Evolutionary conservation across 169 alveolate genomes (phyloP), one percentile per base, ranked within the genome.

Genomic region (Babesia ovata): DNA sequence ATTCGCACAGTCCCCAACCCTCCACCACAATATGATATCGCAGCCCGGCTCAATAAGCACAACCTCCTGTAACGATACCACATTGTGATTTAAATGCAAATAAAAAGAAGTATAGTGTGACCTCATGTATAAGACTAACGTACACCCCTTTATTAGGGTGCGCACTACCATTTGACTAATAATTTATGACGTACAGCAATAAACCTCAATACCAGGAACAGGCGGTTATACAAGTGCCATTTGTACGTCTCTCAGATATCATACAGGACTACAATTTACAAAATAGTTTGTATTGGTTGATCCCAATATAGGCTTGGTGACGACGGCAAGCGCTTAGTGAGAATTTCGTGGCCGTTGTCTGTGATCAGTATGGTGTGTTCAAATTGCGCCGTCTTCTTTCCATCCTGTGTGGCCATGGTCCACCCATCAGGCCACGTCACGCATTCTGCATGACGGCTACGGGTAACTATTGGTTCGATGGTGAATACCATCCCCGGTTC

Each of bases 401-500:
- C 92, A 46, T 85, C 92, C n/a, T 57, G 17, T n/a, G 92, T 79
- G 12, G 93, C 74, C 46, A 90, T n/a, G 3, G 95, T 91, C 95
- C 95, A 91, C 46, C 88, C 91, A 59, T 91, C 95, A 4, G 94
- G 94, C 95, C 95, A 91, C 70, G 66, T 85, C 59, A 79, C 71
- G 67, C 46, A 75, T 28, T 74, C 90, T 24, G 61, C 29, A 6
- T 76, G 52, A 13, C 74, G 53, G 24, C 79, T 63, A 50, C 81
- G 84, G 11, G 88, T 65, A 49, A 91, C 79, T 13, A 90, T 85
- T 8, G 95, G 95, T 57, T 91, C 95, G 36, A 91, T 87, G 33
- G 95, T 91, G 76, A 91, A 91, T 21, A 86, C 92, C 84, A 86
- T 75, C 42, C 93, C 93, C 46, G 92, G 92, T 44, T 84, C 84